Conservation (phyloP, 2,329 filamentous ascomycete genomes). For the Neonectria punicea region DNA sequence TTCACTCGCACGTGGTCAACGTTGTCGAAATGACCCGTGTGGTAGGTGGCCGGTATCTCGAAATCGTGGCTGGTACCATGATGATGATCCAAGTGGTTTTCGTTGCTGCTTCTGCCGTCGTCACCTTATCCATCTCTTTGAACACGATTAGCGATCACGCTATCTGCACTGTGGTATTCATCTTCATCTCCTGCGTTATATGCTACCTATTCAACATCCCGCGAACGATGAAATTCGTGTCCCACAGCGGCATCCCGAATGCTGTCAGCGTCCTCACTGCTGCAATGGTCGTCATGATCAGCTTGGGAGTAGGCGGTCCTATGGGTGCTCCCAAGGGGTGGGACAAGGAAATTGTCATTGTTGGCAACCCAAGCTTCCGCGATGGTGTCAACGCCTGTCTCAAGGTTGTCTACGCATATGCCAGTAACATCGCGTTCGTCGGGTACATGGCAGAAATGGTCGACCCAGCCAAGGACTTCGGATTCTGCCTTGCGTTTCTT, state of each 20-base stretch:
- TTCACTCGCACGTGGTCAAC: constrained; percentile 74
- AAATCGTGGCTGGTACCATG: constrained; percentile 32
- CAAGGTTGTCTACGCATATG: constrained; percentile 40
- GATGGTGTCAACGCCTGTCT: constrained; percentile 39
- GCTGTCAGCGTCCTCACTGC: constrained; percentile 35
- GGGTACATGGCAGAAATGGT: constrained; percentile 43
- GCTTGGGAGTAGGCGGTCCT: constrained; percentile 33
- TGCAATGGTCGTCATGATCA: constrained; percentile 35
- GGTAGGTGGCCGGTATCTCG: constrained; percentile 47
- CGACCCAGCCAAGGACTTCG: constrained; percentile 35
- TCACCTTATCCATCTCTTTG: constrained; percentile 34
- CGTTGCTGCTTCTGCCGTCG: constrained; percentile 34
- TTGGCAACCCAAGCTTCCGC: constrained; percentile 36
- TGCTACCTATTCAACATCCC: constrained; percentile 34
- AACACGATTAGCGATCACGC: constrained; percentile 37
- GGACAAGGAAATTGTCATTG: constrained; percentile 32
- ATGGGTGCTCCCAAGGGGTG: constrained; percentile 31
- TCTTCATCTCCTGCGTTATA: constrained; percentile 28
- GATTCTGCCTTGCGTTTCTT: constrained; percentile 34
- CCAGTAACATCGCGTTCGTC: constrained; percentile 42
- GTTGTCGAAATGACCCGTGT: constrained; percentile 74
- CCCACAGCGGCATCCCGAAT: constrained; percentile 36
- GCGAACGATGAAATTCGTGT: constrained; percentile 40
- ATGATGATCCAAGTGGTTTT: constrained; percentile 40
- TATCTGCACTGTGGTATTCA: constrained; percentile 36